Evolutionary conservation across 179 eudicot species (phyloP), one percentile per base, ranked within the genome.

Genomic region (Silene coronaria): DNA sequence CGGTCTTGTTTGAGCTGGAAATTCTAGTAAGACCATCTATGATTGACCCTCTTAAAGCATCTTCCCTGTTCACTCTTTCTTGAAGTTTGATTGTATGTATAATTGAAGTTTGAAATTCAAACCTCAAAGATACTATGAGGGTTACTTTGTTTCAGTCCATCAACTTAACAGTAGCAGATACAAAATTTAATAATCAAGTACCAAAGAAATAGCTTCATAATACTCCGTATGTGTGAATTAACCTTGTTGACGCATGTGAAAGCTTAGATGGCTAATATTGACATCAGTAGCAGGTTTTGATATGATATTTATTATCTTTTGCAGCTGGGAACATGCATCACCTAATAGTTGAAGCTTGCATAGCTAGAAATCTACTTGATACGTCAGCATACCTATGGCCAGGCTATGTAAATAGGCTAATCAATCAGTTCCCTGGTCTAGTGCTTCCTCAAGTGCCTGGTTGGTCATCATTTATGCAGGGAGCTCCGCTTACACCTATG

Each of bases 301-400:
- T 69, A 36, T 73, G 27, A 26, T 66, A 45, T 46, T 67, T 57
- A 17, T 64, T 77, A 62, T 68, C 38, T 19, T 26, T 75, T 86
- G 90, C 96, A 95, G 99, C 96, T 82, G 99, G 99, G 70, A 92
- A 85, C 84, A 84, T 95, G 88, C 88, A 83, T 55, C 99, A 95
- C 86, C 84, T 95, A 79, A 87, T 95, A 76, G 89, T 95, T 23
- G 99, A 95, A 80, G 90, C 97, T 73, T 95, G 99, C 82, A 88
- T 95, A 64, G 89, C 97, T 30, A 83, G 99, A 84, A 88, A 86
- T 79, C 83, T 95, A 32, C 79, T 95, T 80, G 99, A 95, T 82
- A 88, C 91, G 21, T 88, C 99, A 70, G 97, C 93, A 61, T 95
- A 95, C 83, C 84, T 81, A 76, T 95, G 99, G 99, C 96, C 97